Evolutionary conservation across 148 eudicot species (phyloP), one percentile per base, ranked within the genome.

Genomic region (Cornus kousa): DNA sequence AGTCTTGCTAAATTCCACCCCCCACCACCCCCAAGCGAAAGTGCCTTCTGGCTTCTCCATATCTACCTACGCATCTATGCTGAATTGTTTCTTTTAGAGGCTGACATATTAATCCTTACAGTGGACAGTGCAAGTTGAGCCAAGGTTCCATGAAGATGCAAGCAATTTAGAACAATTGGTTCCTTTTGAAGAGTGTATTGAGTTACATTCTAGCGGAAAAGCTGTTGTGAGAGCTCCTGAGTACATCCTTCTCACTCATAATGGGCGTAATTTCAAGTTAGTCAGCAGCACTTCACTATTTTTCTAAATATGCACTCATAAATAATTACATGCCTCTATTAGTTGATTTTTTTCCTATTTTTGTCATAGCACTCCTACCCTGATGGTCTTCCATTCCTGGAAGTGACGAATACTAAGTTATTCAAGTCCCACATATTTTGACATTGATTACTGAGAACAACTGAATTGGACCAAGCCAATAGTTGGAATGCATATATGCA

Each of bases 231-330:
- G 74, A 86, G 91, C 94, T 82, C 99, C 99, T 12, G 95, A 92
- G 71, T 97, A 88, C 85, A 89, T 97, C 78, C 94, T 92, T 71
- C 92, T 97, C 65, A 97, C 99, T 80, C 90, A 92, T 74, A 97
- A 94, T 75, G 98, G 97, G 17, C 98, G 98, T 81, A 93, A 81
- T 85, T 97, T 97, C 95, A 97, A 90, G 99, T 96, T 82, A 87
- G 93, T 89, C 70, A 76, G 73, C 68, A n/a, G 73, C 50, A 50
- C 79, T 74, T 73, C 37, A 12, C 71, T 70, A 31, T 55, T 75
- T 28, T 48, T 71, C 53, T 81, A 43, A 28, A 4, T 48, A 62
- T 59, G 35, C 69, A 17, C 31, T 35, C 9, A 2, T 35, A 37
- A 50, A 72, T 48, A 23, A 1, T 43, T 72, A 17, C 60, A 72